These are phyloP conservation scores for Castanea mollissima DNA, from an alignment of 306 rosid species.

Conservation along the genomic window DNA sequence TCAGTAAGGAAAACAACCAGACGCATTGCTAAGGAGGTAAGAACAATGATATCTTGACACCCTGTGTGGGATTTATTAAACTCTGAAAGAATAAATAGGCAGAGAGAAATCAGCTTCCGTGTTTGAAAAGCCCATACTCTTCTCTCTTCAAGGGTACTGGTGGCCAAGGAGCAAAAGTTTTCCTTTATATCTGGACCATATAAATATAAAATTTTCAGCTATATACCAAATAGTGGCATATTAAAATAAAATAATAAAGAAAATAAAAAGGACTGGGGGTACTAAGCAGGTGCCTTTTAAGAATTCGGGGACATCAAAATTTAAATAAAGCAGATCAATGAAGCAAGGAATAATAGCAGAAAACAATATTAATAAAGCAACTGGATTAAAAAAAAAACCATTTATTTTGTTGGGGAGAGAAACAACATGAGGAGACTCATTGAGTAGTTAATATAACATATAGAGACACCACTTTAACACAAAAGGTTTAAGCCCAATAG, in stretches of 20 bases:
- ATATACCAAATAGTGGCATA: slow-evolving; percentile 7
- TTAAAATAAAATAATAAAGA: not conserved
- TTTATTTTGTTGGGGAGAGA: too few relatives aligned
- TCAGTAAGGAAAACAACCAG: slow-evolving; percentile 81
- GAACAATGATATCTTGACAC: slow-evolving; percentile 48
- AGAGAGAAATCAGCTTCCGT: slow-evolving; percentile 55
- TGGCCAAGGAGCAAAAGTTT: slow-evolving; percentile 74
- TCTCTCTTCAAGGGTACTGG: slow-evolving; percentile 74
- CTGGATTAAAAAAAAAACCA: not conserved
- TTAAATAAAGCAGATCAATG: not conserved
- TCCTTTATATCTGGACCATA: slow-evolving; percentile 48
- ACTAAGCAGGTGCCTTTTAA: not conserved
- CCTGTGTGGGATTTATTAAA: slow-evolving; percentile 42
- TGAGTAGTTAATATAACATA: too few relatives aligned
- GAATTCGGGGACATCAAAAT: not conserved
- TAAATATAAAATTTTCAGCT: slow-evolving; percentile 12
- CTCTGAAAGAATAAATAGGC: slow-evolving; percentile 65
- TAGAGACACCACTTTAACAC: too few relatives aligned
- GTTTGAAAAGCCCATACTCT: slow-evolving; percentile 79
- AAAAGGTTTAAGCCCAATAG: too few relatives aligned
- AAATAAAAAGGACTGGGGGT: not conserved
- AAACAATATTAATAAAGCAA: not conserved
- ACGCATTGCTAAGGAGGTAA: slow-evolving; percentile 73
- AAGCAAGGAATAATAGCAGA: not conserved
- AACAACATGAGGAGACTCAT: too few relatives aligned